Percentiles rank a stretch among this genome's conserved stretches.
These are phyloP conservation scores for Fusarium setosum DNA, from an alignment of 2,329 filamentous ascomycete species.

Conservation along the genomic window DNA sequence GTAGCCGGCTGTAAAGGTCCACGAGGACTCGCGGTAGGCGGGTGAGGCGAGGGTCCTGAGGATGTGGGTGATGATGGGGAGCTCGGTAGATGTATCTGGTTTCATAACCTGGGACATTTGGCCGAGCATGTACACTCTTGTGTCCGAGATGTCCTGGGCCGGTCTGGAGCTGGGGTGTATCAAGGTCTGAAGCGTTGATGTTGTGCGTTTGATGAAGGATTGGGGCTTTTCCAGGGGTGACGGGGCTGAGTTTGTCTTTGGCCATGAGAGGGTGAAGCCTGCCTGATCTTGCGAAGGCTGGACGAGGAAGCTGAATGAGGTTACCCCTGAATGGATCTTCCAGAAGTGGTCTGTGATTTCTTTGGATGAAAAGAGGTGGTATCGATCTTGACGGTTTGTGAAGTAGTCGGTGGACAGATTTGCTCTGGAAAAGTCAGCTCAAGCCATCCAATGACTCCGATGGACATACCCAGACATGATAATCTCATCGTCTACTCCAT, in stretches of 20 bases:
- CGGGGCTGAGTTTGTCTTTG: conserved; percentile 76
- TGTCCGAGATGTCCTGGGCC: conserved; percentile 59
- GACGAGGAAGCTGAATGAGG: conserved; percentile 84
- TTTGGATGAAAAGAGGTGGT: conserved; percentile 87
- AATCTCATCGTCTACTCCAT: conserved; percentile 94
- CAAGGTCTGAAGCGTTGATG: conserved; percentile 73
- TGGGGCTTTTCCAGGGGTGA: conserved; percentile 78
- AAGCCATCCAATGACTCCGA: not conserved
- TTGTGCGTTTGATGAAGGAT: conserved; percentile 77
- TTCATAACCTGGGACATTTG: conserved; percentile 88
- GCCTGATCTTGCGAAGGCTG: conserved; percentile 67
- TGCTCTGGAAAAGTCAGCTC: conserved; percentile 61
- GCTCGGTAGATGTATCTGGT: conserved; percentile 87
- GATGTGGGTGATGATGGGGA: conserved; percentile 81
- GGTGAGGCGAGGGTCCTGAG: conserved; percentile 74
- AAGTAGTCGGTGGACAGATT: conserved; percentile 97
- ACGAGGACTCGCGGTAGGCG: conserved; percentile 75
- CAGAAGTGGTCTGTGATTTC: conserved; percentile 86
- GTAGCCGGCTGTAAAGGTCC: conserved; percentile 98
- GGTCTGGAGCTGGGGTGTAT: conserved; percentile 57
- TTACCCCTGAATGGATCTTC: conserved; percentile 79
- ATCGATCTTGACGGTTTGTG: conserved; percentile 93
- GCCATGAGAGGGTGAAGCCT: conserved; percentile 78
- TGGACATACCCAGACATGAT: conserved; percentile 82
- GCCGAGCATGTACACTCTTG: conserved; percentile 85